Evolutionary conservation across 2,329 filamentous ascomycete species (phyloP).

Genomic region (Colletotrichum graminicola): DNA sequence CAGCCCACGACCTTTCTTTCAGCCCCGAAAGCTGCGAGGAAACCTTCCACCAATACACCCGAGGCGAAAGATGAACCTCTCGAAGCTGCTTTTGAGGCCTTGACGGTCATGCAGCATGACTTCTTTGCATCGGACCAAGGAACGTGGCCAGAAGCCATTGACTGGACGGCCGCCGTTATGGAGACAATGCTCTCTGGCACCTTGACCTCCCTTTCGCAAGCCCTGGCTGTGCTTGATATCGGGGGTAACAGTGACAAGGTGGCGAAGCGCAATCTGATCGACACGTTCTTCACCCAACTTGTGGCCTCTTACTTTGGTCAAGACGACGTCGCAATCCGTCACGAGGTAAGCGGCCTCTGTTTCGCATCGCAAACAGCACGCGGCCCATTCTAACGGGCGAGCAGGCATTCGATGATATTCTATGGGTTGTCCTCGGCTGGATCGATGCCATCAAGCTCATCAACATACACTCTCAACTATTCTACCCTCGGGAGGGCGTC

Average conservation of each 20-base stretch:
- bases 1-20: conserved; percentile 32
- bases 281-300: conserved; percentile 83
- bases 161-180: conserved; percentile 92
- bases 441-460: conserved; percentile 85
- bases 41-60: conserved; percentile 7
- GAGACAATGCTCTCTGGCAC: conserved; percentile 83
- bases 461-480: conserved; percentile 72
- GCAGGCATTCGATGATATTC: conserved; percentile 91
- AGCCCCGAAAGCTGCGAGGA: conserved; percentile 3
- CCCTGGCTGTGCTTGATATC: conserved; percentile 57
- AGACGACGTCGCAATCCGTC: conserved; percentile 78
- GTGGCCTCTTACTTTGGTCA: conserved; percentile 89
- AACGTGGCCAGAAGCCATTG: conserved; percentile 87
- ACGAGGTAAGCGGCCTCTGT: conserved; percentile 55
- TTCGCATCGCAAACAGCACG: neutral
- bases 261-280: conserved; percentile 81
- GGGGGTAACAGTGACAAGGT: conserved; percentile 56
- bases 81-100: conserved; percentile 69
- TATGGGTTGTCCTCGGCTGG: conserved; percentile 96
- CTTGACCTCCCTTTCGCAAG: conserved; percentile 76
- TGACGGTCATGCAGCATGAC: conserved; percentile 80
- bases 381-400: conserved; percentile 22
- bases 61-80: conserved; percentile 50
- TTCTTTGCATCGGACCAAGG: conserved; percentile 85
- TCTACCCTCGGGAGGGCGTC: conserved; percentile 60